Evolutionary conservation across 1,139 yeast genomes (phyloP), one percentile per base, ranked within the genome.

Genomic region (Blastobotrys elegans): DNA sequence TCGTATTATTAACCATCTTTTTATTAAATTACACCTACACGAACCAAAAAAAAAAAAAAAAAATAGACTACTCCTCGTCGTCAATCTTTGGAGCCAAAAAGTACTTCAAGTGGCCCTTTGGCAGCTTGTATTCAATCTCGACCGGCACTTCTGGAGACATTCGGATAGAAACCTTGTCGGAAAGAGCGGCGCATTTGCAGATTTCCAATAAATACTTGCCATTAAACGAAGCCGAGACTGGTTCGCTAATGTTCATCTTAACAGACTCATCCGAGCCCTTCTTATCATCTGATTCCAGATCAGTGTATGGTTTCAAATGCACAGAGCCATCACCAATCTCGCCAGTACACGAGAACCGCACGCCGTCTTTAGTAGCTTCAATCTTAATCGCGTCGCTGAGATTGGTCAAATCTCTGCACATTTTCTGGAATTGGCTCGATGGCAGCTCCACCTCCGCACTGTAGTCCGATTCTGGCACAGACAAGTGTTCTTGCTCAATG

Each of bases 41-140:
- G n/a, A n/a, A n/a, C n/a, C n/a, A n/a, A n/a, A n/a, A n/a, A n/a
- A n/a, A n/a, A n/a, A n/a, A n/a, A n/a, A n/a, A n/a, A n/a, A n/a
- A n/a, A n/a, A n/a, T n/a, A n/a, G n/a, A n/a, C 18, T 42, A 42
- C 56, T 86, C 94, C 53, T 87, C 96, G 59, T 87, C 96, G 57
- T 85, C 95, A 65, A 89, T 88, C 76, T 92, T 92, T 52, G 98
- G 98, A 59, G 98, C 98, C 70, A 92, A 78, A 78, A 86, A 92
- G 78, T 86, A 92, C 68, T 96, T 84, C 67, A 92, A 75, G 70
- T 87, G 87, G 46, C 99, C 98, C 66, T 94, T 87, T 56, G 90
- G 86, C 66, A 92, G 76, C 69, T 84, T 85, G 73, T 84, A 92
- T 72, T 90, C 97, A 63, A 92, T 88, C 66, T 89, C 75, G 39